These are phyloP conservation scores for Pelargonium myrrhifolium DNA, from an alignment of 441 rosid species.

Conservation along the genomic window DNA sequence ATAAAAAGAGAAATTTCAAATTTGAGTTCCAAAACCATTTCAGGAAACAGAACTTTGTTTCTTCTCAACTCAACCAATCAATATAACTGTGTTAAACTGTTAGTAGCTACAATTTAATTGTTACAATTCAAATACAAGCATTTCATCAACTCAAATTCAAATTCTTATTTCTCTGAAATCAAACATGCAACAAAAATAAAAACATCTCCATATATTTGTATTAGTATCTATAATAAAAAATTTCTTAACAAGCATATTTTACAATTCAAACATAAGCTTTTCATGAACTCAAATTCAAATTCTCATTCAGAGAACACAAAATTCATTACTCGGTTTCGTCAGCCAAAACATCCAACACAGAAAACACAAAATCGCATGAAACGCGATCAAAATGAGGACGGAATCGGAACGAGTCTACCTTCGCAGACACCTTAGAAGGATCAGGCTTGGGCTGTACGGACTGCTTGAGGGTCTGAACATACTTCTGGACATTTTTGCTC, in stretches of 20 bases:
- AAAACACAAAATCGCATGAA: neutral
- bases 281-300: too few relatives aligned
- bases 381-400: neutral
- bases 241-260: too few relatives aligned
- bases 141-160: neutral
- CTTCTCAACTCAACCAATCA: neutral
- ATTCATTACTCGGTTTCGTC: neutral
- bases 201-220: too few relatives aligned
- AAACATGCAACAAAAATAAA: neutral
- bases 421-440: slow-evolving; percentile 46
- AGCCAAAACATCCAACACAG: neutral
- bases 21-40: neutral
- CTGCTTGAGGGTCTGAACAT: slow-evolving; percentile 80
- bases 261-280: too few relatives aligned
- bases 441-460: slow-evolving; percentile 76
- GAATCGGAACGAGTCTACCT: slow-evolving; percentile 33
- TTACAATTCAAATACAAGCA: neutral
- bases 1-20: neutral
- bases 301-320: too few relatives aligned
- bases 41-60: neutral
- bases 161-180: neutral
- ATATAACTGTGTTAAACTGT: neutral
- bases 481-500: slow-evolving; percentile 91
- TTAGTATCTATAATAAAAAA: too few relatives aligned
- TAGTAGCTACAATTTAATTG: neutral